Evolutionary conservation across 345 rosid genomes (phyloP).

Genomic region (Camelina laxa): DNA sequence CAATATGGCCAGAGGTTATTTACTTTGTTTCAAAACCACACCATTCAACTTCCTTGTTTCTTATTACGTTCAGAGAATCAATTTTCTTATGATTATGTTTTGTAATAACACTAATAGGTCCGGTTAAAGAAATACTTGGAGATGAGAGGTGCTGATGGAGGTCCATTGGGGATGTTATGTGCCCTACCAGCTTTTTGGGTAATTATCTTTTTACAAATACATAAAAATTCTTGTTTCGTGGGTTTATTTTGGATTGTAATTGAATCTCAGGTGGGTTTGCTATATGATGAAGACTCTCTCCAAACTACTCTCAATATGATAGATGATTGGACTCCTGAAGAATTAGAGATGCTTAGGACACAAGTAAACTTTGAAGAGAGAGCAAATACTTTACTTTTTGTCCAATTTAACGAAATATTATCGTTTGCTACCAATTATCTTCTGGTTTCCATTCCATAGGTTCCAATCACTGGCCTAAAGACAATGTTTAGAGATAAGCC

Average conservation of each 20-base stretch:
- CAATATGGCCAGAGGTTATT: constrained; percentile 85
- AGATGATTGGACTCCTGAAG: constrained; percentile 81
- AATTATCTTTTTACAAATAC: constrained; percentile 20
- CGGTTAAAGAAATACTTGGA: constrained; percentile 95
- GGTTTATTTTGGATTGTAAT: not conserved
- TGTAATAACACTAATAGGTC: constrained; percentile 55
- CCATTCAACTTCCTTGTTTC: not conserved
- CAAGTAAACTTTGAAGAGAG: constrained; percentile 6
- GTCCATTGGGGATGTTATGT: constrained; percentile 82
- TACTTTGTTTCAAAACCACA: not conserved
- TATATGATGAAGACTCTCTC: constrained; percentile 82
- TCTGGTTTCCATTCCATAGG: constrained; percentile 51
- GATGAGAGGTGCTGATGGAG: constrained; percentile 99
- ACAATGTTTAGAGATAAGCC: constrained; percentile 75
- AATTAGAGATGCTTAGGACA: constrained; percentile 80
- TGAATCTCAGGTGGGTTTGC: constrained; percentile 72
- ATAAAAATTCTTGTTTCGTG: not conserved
- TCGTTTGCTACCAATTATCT: not conserved
- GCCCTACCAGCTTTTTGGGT: constrained; percentile 99
- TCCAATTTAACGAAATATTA: not conserved
- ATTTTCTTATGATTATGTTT: constrained; percentile 1
- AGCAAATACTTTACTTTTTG: not conserved
- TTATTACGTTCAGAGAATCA: not conserved
- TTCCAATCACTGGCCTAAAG: constrained; percentile 74
- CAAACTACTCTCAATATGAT: constrained; percentile 71